These are phyloP conservation scores for Phytophthora boehmeriae DNA, from an alignment of 352 stramenopile species.

Conservation along the genomic window DNA sequence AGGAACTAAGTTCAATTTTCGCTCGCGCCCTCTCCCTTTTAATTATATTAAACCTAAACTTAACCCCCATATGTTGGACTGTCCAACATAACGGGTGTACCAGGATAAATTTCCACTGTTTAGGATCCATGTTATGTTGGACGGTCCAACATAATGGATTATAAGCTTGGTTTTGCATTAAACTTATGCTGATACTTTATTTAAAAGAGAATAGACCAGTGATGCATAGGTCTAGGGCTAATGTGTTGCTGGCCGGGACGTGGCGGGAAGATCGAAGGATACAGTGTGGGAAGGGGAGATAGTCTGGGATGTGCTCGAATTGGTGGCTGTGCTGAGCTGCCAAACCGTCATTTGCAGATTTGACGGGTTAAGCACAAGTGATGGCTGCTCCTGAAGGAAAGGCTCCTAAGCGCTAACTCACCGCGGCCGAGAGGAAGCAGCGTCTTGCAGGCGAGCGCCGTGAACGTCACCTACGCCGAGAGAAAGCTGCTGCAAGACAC, in stretches of 20 bases:
- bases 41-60: conserved; percentile 4
- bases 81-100: conserved; percentile 1
- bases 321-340: neutral
- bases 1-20: too few species aligned
- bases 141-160: neutral
- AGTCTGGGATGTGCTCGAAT: neutral
- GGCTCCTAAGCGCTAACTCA: neutral
- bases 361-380: neutral
- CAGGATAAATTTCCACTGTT: neutral
- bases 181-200: neutral
- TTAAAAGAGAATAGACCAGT: neutral
- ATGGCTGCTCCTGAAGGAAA: neutral
- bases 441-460: neutral
- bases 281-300: neutral
- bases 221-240: neutral
- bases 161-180: neutral
- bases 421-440: neutral
- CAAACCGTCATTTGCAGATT: neutral
- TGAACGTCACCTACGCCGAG: neutral
- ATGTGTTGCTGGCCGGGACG: neutral
- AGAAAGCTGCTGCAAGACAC: too few species aligned
- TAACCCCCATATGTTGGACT: neutral
- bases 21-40: too few species aligned
- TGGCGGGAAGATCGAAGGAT: neutral
- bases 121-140: neutral